These are phyloP conservation scores for Coemansia sp. DNA, from an alignment of 192 early-diverging fungal genomes.

Conservation along the genomic window DNA sequence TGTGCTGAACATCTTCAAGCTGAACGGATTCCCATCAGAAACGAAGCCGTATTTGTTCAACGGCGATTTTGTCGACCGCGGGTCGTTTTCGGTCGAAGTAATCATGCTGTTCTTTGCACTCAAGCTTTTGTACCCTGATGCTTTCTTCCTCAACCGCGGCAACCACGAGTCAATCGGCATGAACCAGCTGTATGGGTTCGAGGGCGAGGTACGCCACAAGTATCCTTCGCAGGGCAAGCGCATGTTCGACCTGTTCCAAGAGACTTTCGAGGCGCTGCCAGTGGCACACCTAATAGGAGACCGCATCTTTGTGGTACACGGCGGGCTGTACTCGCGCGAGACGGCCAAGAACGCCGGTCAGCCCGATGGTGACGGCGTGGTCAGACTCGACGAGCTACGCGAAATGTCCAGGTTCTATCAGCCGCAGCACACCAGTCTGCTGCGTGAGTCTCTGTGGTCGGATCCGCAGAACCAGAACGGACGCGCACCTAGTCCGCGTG, in stretches of 20 bases:
- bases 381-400: slow-evolving; percentile 88
- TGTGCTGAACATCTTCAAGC: slow-evolving; percentile 91
- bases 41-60: slow-evolving; percentile 91
- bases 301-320: slow-evolving; percentile 96
- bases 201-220: slow-evolving; percentile 96
- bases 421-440: slow-evolving; percentile 69
- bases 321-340: slow-evolving; percentile 89
- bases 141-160: slow-evolving; percentile 86
- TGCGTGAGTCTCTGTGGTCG: slow-evolving; percentile 98
- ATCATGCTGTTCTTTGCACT: slow-evolving; percentile 88
- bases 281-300: slow-evolving; percentile 87
- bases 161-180: slow-evolving; percentile 99
- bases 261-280: slow-evolving; percentile 93
- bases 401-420: slow-evolving; percentile 85
- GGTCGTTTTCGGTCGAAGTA: slow-evolving; percentile 96
- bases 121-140: slow-evolving; percentile 86
- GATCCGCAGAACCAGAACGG: slow-evolving; percentile 89
- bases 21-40: slow-evolving; percentile 86
- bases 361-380: slow-evolving; percentile 58
- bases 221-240: slow-evolving; percentile 68
- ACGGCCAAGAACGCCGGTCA: slow-evolving; percentile 49
- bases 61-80: slow-evolving; percentile 99
- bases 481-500: slow-evolving; percentile 86
- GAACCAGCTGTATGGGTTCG: slow-evolving; percentile 99
- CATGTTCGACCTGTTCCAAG: slow-evolving; percentile 94